These are phyloP conservation scores for Pichia kudriavzevii DNA, from an alignment of 1,139 yeast genomes.

Conservation along the genomic window DNA sequence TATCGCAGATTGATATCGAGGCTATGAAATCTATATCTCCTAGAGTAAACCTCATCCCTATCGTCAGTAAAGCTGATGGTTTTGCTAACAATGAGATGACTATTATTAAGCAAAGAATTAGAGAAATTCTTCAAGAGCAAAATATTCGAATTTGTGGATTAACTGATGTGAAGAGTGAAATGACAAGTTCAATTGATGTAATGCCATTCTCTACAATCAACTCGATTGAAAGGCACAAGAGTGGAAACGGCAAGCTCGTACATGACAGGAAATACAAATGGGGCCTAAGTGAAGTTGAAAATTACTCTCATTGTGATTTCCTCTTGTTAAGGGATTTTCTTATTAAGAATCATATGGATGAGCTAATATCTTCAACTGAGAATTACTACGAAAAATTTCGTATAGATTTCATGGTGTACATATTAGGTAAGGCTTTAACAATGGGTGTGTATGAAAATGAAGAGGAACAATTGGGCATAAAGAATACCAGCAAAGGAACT, in stretches of 20 bases:
- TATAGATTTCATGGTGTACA: conserved; percentile 33
- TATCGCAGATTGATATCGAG: conserved; percentile 54
- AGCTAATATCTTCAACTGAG: conserved; percentile 51
- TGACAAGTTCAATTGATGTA: conserved; percentile 25
- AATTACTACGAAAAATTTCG: conserved; percentile 50
- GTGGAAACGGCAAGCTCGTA: conserved; percentile 34
- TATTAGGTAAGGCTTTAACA: conserved; percentile 31
- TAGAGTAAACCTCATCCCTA: conserved; percentile 68
- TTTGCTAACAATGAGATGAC: conserved; percentile 38
- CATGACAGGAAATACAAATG: conserved; percentile 65
- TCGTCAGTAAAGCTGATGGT: conserved; percentile 70
- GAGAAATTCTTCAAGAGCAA: conserved; percentile 37
- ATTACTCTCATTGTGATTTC: conserved; percentile 61
- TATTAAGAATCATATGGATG: conserved; percentile 49
- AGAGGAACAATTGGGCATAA: conserved; percentile 17
- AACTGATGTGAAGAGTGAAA: conserved; percentile 32
- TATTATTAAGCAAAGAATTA: conserved; percentile 39
- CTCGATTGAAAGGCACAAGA: conserved; percentile 32
- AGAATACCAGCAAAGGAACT: conserved; percentile 18
- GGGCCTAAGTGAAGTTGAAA: conserved; percentile 71
- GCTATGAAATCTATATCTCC: conserved; percentile 61
- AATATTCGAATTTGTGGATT: conserved; percentile 53
- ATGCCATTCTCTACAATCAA: conserved; percentile 61
- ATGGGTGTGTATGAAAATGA: conserved; percentile 18
- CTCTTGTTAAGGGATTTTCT: conserved; percentile 42